Conservation (phyloP, 2,329 filamentous ascomycete species). For the Pseudogymnoascus sp. region DNA sequence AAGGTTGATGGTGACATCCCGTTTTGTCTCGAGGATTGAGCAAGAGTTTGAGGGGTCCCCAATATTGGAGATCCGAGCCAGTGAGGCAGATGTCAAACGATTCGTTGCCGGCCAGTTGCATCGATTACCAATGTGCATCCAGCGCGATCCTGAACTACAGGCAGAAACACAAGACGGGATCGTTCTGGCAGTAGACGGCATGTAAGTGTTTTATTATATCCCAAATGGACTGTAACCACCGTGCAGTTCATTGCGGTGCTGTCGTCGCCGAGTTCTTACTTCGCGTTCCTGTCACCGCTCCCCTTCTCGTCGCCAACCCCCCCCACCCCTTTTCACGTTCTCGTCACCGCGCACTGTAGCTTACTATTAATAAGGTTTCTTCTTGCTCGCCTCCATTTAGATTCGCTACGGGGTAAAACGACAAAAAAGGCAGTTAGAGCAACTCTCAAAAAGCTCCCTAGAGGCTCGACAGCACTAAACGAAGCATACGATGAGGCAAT, state of each 20-base stretch:
- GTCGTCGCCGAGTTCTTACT: no score
- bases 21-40: constrained; percentile 46
- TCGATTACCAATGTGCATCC: neutral
- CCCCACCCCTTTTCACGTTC: no score
- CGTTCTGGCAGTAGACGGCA: neutral
- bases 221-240: neutral
- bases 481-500: neutral
- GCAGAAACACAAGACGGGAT: neutral
- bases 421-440: neutral
- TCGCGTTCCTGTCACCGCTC: no score
- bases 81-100: neutral
- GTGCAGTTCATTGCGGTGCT: no score
- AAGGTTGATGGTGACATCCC: neutral
- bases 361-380: neutral
- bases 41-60: constrained; percentile 41
- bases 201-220: neutral
- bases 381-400: neutral
- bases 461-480: neutral
- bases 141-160: neutral
- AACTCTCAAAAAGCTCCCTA: neutral
- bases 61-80: neutral
- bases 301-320: no score
- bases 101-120: neutral
- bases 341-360: neutral
- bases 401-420: neutral